Conservation (phyloP, 2,329 filamentous ascomycete genomes). For the Scytalidium sp. region DNA sequence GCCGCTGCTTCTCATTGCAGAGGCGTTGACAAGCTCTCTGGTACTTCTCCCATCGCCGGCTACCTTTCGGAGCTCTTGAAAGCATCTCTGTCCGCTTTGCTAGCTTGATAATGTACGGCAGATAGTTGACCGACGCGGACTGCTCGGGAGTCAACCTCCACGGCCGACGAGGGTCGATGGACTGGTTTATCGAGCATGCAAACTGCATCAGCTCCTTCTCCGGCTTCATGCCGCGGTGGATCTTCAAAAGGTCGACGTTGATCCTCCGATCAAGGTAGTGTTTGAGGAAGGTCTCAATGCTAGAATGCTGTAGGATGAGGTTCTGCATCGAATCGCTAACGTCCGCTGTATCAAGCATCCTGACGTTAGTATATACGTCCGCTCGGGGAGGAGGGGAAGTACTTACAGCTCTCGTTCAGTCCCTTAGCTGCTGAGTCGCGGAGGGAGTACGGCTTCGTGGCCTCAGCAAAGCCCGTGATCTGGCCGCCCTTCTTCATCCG, state of each 20-base stretch:
- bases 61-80: constrained; percentile 1
- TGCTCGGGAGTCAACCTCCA: constrained; percentile 19
- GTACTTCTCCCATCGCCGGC: constrained; percentile 5
- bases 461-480: constrained; percentile 30
- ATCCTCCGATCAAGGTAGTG: constrained; percentile 17
- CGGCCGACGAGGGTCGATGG: constrained; percentile 19
- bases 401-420: constrained; percentile 35
- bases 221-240: constrained; percentile 18
- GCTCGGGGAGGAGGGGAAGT: background rate
- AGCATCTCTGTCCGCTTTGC: constrained; percentile 1
- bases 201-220: constrained; percentile 20
- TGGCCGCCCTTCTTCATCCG: constrained; percentile 27
- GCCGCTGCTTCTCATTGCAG: constrained; percentile 5
- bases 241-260: constrained; percentile 11
- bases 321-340: constrained; percentile 15
- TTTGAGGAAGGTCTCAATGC: constrained; percentile 15
- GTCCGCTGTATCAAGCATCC: constrained; percentile 6
- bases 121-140: constrained; percentile 17
- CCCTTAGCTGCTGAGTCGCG: constrained; percentile 32
- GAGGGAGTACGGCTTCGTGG: constrained; percentile 31
- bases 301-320: constrained; percentile 18
- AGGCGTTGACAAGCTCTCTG: constrained; percentile 5
- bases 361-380: background rate
- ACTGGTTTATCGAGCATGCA: constrained; percentile 19
- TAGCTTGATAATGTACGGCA: constrained; percentile 9